A percentile compares a stretch with the other conserved stretches of the same genome.
Evolutionary conservation across 371 early-diverging fungal genomes (phyloP).

Genomic region (Encephalitozoon cuniculi): DNA sequence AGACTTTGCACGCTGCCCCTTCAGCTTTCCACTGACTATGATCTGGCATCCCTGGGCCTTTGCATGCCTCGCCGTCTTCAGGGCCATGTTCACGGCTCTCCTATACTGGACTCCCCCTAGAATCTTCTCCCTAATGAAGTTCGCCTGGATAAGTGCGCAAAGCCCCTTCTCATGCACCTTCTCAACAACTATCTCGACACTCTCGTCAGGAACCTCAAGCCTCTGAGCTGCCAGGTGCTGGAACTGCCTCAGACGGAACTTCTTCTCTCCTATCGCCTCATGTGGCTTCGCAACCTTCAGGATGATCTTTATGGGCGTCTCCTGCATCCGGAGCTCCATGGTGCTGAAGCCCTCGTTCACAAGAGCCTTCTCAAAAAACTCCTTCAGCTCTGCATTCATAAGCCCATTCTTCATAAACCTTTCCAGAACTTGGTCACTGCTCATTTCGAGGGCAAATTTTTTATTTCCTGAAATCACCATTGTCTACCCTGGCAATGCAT

Average conservation of each 20-base stretch:
- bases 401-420: constrained; percentile 52
- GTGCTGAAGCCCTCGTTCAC: constrained; percentile 81
- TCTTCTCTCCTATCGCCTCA: constrained; percentile 92
- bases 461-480: constrained; percentile 5
- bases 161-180: constrained; percentile 93
- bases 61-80: constrained; percentile 95
- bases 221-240: constrained; percentile 94
- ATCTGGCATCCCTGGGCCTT: constrained; percentile 99
- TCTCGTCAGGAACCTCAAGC: constrained; percentile 88
- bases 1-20: constrained; percentile 99
- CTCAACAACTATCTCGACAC: constrained; percentile 93
- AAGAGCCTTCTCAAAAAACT: constrained; percentile 63
- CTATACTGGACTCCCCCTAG: constrained; percentile 82
- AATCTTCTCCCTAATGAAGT: constrained; percentile 91
- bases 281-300: constrained; percentile 95
- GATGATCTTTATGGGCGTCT: constrained; percentile 90
- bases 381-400: constrained; percentile 60
- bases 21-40: constrained; percentile 96
- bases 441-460: constrained; percentile 19
- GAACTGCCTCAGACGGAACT: constrained; percentile 91
- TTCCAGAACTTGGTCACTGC: constrained; percentile 25
- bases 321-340: constrained; percentile 94
- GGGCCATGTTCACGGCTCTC: constrained; percentile 88
- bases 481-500: not conserved
- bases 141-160: constrained; percentile 95